These are phyloP conservation scores for Trametes villosa DNA, from an alignment of 768 basidiomycete genomes.

Conservation along the genomic window DNA sequence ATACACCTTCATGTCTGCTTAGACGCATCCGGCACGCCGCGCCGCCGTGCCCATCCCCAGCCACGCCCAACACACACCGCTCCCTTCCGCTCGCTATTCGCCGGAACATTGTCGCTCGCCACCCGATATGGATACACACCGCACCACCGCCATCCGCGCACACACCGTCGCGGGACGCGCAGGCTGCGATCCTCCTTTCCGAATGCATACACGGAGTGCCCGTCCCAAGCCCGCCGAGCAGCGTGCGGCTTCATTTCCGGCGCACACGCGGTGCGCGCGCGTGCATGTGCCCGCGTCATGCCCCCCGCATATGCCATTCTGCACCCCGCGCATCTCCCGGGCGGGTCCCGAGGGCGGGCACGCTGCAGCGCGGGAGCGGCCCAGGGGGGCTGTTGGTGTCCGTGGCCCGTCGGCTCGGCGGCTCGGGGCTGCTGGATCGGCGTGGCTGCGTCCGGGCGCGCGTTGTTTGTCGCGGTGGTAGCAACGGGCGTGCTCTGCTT, in stretches of 20 bases:
- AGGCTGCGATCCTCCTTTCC: constrained; percentile 12
- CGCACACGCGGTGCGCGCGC: not conserved
- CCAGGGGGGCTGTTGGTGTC: not conserved
- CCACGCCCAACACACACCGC: not conserved
- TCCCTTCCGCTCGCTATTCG: not conserved
- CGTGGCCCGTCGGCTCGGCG: not conserved
- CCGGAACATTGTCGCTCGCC: not conserved
- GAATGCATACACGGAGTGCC: not conserved
- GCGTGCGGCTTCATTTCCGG: constrained; percentile 14
- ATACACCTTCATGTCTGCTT: not conserved
- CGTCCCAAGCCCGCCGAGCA: constrained; percentile 3
- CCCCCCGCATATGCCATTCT: too few species aligned
- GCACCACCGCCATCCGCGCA: not conserved
- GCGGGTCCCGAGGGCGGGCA: too few species aligned
- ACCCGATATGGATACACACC: not conserved
- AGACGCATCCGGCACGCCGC: not conserved
- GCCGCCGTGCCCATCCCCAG: not conserved
- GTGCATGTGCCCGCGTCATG: not conserved
- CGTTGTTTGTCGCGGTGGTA: constrained; percentile 11
- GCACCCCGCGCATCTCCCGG: not conserved
- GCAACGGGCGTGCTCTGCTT: not conserved
- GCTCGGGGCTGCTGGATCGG: not conserved
- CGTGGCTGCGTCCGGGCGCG: not conserved
- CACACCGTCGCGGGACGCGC: constrained; percentile 12
- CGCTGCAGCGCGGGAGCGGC: too few species aligned